phyloP scores from a whole-genome alignment of 2,329 filamentous ascomycete genomes.

The Thielaviopsis populi region DNA sequence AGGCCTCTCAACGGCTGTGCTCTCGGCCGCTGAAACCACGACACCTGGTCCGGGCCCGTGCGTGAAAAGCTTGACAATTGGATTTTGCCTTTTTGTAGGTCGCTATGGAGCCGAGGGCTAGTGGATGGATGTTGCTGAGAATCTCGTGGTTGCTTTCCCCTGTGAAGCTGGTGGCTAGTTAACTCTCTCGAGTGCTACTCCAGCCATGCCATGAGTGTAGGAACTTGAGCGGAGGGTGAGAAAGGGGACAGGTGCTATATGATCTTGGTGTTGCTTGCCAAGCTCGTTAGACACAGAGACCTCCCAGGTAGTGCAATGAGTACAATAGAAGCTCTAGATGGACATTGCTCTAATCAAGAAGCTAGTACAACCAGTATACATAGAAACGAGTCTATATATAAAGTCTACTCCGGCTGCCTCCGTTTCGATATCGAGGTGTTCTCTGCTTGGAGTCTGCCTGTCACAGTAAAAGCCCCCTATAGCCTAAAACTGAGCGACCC shows the following conservation, averaged over 20 bases:
- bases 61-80: neutral
- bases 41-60: neutral
- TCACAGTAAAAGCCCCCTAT: neutral
- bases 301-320: neutral
- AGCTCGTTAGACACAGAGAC: too few relatives aligned
- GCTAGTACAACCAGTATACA: neutral
- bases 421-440: neutral
- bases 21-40: neutral
- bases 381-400: neutral
- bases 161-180: neutral
- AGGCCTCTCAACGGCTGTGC: constrained; percentile 1
- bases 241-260: neutral
- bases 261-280: neutral
- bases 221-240: neutral
- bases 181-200: neutral
- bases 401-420: neutral
- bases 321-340: neutral
- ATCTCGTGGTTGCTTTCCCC: neutral
- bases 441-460: neutral
- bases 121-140: neutral
- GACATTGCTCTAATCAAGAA: neutral
- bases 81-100: neutral
- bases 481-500: neutral
- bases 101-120: neutral
- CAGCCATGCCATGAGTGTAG: neutral